Evolutionary conservation across 1,139 yeast species (phyloP), one percentile per base, ranked within the genome.

Genomic region (Zygoascus sp.): DNA sequence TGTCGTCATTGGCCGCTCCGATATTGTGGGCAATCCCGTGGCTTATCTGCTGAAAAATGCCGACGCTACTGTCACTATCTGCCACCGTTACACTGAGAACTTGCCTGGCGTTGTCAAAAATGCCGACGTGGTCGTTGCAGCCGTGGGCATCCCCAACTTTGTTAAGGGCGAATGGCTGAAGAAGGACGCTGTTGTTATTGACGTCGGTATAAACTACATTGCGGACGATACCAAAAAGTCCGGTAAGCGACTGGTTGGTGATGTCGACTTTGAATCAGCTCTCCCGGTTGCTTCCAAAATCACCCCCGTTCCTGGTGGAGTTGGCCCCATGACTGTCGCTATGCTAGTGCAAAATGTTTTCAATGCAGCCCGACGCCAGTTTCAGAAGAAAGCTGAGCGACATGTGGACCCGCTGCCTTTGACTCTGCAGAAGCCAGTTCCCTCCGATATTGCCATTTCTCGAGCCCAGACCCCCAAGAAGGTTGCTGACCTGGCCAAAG

Each of bases 271-370:
- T 59, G 83, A 74, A 44, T 69, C 79, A 17, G 89, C 89, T 44
- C 62, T 75, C 44, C 70, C 76, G 48, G 79, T 76, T 48, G 96
- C 95, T 17, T 74, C 83, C 28, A 75, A 77, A 64, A 77, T 92
- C 62, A 92, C 98, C 20, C 98, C 98, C n/a, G 98, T 92, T 52
- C 98, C 98, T 45, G 98, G 98, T 62, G 98, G 98, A 55, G 98
- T 92, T 51, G 98, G 98, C 42, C 98, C 98, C 58, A 92, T 92
- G 97, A 92, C 98, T 9, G 97, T 92, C 44, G 97, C 97, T 40
- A 87, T 89, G 85, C 77, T 92, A 48, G 78, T 90, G 63, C 83
- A 83, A 59, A 92, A 92, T 65, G 96, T 90, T 28, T 76, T 84
- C 39, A 72, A 76, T 51, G 88, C 97, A 39, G 96, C 97, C 32